A percentile compares a stretch with the other conserved stretches of the same genome.
Conservation (phyloP, 1,284 basidiomycete genomes). For the Thecaphora thlaspeos region DNA sequence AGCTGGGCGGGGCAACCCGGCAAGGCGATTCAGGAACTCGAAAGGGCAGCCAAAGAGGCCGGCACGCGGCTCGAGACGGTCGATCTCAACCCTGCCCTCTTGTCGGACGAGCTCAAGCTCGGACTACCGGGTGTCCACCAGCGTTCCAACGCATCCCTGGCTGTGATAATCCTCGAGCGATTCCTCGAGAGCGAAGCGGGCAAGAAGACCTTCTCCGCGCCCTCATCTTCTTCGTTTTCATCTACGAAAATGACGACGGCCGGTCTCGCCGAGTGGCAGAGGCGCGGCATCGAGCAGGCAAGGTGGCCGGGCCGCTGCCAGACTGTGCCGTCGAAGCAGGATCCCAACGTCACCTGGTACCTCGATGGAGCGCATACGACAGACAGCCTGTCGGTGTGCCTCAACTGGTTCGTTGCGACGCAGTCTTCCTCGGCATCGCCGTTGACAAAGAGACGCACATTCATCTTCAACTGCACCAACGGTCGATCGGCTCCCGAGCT, state of each 20-base stretch:
- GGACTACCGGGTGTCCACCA: conserved; percentile 90
- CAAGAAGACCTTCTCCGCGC: conserved; percentile 2
- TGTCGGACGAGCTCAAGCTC: conserved; percentile 49
- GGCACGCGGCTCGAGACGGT: conserved; percentile 25
- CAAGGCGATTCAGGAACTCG: conserved; percentile 70
- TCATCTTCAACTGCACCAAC: conserved; percentile 95
- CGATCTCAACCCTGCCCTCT: conserved; percentile 22
- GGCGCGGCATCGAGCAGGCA: conserved; percentile 69
- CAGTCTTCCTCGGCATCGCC: conserved; percentile 4
- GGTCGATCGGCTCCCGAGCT: conserved; percentile 79
- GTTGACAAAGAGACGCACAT: conserved; percentile 58
- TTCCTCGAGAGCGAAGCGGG: conserved; percentile 66
- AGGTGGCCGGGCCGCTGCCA: conserved; percentile 98
- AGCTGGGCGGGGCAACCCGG: conserved; percentile 78
- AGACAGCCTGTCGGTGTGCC: conserved; percentile 83
- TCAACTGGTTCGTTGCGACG: conserved; percentile 70
- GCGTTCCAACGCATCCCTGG: conserved; percentile 82
- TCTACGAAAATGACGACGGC: too few species aligned
- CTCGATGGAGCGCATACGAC: conserved; percentile 93
- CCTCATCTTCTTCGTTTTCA: background rate
- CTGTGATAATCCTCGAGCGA: conserved; percentile 70
- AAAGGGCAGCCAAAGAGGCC: conserved; percentile 69
- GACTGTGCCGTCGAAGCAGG: conserved; percentile 64
- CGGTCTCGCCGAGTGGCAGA: conserved; percentile 59
- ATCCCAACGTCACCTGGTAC: conserved; percentile 70